Evolutionary conservation across 163 green algal genomes (phyloP).

Genomic region (Coccomyxa subellipsoidea): DNA sequence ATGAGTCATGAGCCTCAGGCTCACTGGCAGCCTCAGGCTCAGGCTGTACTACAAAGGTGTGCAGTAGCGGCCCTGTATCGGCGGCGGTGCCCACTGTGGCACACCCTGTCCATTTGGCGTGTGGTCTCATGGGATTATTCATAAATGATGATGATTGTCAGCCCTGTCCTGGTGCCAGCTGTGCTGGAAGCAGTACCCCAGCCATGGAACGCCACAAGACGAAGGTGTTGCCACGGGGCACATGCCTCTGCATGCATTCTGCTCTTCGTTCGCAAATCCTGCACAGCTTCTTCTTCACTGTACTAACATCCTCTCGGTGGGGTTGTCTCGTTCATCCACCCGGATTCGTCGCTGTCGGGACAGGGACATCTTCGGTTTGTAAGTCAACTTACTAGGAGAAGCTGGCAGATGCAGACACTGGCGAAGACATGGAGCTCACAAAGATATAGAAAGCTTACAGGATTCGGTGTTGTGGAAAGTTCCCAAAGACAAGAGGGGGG

Average conservation of each 20-base stretch:
- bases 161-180: too few relatives aligned
- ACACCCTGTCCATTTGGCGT: too few relatives aligned
- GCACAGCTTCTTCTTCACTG: too few relatives aligned
- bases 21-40: too few relatives aligned
- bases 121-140: too few relatives aligned
- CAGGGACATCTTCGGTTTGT: background rate
- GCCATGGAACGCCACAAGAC: background rate
- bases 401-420: background rate
- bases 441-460: background rate
- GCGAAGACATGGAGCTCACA: background rate
- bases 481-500: background rate
- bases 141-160: too few relatives aligned
- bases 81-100: too few relatives aligned
- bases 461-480: background rate
- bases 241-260: background rate
- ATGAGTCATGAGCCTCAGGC: too few relatives aligned
- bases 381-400: background rate
- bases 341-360: background rate
- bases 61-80: too few relatives aligned
- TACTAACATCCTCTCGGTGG: too few relatives aligned
- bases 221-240: background rate
- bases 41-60: too few relatives aligned
- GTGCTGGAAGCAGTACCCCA: too few relatives aligned
- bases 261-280: background rate
- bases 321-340: background rate